A percentile compares a stretch with the other conserved stretches of the same genome.
phyloP scores from a whole-genome alignment of 2,329 filamentous ascomycete species.

The Epichloe aotearoae region DNA sequence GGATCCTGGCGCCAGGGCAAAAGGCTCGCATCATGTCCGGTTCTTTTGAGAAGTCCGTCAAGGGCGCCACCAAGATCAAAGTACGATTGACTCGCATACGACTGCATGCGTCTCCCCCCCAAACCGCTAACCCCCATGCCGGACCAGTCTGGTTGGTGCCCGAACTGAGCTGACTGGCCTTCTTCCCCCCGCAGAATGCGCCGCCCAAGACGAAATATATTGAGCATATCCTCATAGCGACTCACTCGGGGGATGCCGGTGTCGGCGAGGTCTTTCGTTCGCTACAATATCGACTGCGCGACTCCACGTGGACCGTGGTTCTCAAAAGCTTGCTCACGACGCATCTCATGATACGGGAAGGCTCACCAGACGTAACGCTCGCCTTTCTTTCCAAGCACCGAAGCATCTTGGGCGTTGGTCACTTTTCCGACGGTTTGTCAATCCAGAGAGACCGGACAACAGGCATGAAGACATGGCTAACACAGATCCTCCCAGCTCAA shows the following conservation, averaged over 20 bases:
- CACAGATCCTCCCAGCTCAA: slow-evolving; percentile 48
- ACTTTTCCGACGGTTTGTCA: slow-evolving; percentile 75
- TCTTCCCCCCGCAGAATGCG: slow-evolving; percentile 52
- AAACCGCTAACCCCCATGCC: background rate
- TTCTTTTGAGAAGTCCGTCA: slow-evolving; percentile 97
- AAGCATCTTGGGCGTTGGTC: slow-evolving; percentile 73
- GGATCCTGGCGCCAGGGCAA: background rate
- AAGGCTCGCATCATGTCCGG: slow-evolving; percentile 47
- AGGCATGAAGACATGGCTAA: background rate
- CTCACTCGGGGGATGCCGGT: slow-evolving; percentile 85
- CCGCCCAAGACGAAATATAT: slow-evolving; percentile 99
- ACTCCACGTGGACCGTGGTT: slow-evolving; percentile 98
- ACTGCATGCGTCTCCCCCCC: background rate
- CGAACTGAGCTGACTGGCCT: background rate
- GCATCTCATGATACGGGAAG: slow-evolving; percentile 95
- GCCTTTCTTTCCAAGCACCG: slow-evolving; percentile 72
- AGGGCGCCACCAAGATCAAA: slow-evolving; percentile 97
- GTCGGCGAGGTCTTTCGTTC: slow-evolving; percentile 93
- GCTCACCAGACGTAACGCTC: slow-evolving; percentile 76
- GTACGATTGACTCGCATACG: slow-evolving; percentile 28
- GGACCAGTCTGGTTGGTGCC: background rate
- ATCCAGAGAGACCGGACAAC: background rate
- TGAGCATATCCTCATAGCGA: slow-evolving; percentile 92
- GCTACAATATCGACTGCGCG: slow-evolving; percentile 74
- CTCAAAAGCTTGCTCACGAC: slow-evolving; percentile 95